phyloP scores from a whole-genome alignment of 2,329 filamentous ascomycete genomes.

The Cercospora sojina region DNA sequence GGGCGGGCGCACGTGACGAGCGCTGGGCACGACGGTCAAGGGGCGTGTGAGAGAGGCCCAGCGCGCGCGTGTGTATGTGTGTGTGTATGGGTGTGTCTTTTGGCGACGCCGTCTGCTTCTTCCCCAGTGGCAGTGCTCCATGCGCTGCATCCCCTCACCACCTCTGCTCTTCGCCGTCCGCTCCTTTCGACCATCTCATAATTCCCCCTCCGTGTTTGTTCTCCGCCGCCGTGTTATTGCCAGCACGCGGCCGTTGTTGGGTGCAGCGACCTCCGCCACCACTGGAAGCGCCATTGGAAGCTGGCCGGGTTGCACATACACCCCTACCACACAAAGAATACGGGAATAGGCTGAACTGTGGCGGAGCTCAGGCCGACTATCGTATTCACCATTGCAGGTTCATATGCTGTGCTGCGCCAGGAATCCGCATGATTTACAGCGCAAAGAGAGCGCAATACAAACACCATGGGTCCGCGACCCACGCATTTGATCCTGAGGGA shows the following conservation, averaged over 20 bases:
- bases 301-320: neutral
- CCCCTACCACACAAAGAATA: conserved; percentile 5
- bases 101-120: neutral
- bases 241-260: neutral
- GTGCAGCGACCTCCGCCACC: conserved; percentile 2
- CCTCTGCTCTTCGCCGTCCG: neutral
- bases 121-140: neutral
- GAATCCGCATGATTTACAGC: conserved; percentile 2
- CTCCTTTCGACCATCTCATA: neutral
- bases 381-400: neutral
- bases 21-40: neutral
- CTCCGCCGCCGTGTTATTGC: neutral
- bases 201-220: neutral
- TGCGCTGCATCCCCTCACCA: neutral
- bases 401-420: neutral
- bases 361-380: neutral
- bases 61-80: neutral
- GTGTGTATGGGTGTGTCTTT: conserved; percentile 2
- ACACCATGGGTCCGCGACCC: conserved; percentile 35
- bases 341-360: neutral
- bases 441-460: neutral
- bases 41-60: neutral
- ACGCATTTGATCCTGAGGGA: conserved; percentile 27
- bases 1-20: neutral
- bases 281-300: conserved; percentile 2